A percentile compares a stretch with the other conserved stretches of the same genome.
Conservation (phyloP, 2,329 filamentous ascomycete genomes). For the Saccharata proteae region DNA sequence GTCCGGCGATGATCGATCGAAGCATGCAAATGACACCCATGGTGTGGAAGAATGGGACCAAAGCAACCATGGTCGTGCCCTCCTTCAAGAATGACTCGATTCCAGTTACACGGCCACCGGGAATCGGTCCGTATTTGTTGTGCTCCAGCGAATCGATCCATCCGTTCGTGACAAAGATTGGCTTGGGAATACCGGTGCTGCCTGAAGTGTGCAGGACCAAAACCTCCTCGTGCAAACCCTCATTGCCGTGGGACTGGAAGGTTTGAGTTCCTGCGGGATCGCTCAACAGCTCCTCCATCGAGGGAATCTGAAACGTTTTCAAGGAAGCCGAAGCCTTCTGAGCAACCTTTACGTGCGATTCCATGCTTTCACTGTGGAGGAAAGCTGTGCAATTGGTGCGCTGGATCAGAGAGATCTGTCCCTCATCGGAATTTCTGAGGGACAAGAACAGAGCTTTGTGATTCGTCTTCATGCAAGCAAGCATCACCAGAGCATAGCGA, state of each 20-base stretch:
- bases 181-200: constrained; percentile 23
- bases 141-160: constrained; percentile 11
- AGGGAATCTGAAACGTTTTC: constrained; percentile 1
- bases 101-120: constrained; percentile 9
- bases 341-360: constrained; percentile 1
- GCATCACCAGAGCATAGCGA: constrained; percentile 1
- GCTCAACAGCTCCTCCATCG: constrained; percentile 1
- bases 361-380: constrained; percentile 7
- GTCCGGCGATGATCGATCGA: constrained; percentile 9
- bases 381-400: constrained; percentile 4
- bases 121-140: constrained; percentile 10
- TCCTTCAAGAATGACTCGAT: constrained; percentile 5
- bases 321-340: constrained; percentile 1
- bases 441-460: constrained; percentile 7
- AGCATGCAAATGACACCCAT: constrained; percentile 10
- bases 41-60: constrained; percentile 11
- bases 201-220: constrained; percentile 23
- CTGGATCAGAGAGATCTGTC: constrained; percentile 5
- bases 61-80: constrained; percentile 3
- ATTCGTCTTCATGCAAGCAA: constrained; percentile 6
- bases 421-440: constrained; percentile 7
- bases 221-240: constrained; percentile 17
- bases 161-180: constrained; percentile 13
- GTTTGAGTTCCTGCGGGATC: too few species aligned
- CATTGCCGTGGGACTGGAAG: too few species aligned